Conservation (phyloP, 306 rosid genomes). For the Lathyrus tuberosus region DNA sequence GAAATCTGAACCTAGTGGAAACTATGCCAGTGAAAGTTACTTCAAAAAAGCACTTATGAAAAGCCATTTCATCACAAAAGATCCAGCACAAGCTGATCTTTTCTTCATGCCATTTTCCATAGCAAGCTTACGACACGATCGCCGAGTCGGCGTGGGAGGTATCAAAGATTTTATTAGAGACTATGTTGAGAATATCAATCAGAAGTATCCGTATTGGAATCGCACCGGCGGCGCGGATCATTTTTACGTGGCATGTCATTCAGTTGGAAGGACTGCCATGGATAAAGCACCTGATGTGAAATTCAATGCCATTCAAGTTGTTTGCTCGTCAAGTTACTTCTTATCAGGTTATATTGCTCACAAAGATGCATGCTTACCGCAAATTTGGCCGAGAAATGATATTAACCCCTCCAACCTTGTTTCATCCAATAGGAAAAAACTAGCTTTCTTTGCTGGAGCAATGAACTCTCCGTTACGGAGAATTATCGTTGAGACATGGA, state of each 20-base stretch:
- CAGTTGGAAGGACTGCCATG: constrained; percentile 75
- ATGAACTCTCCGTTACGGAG: constrained; percentile 63
- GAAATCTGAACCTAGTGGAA: constrained; percentile 67
- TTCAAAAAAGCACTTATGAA: constrained; percentile 65
- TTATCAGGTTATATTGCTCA: constrained; percentile 61
- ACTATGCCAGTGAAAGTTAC: constrained; percentile 92
- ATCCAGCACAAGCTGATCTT: constrained; percentile 68
- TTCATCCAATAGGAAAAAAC: constrained; percentile 64
- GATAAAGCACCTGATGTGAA: constrained; percentile 62
- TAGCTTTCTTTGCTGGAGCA: constrained; percentile 88
- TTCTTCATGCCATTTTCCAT: constrained; percentile 87
- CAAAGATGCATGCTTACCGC: constrained; percentile 78
- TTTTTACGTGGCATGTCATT: constrained; percentile 84
- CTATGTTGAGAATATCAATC: constrained; percentile 57
- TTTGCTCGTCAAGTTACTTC: constrained; percentile 78
- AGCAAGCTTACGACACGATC: constrained; percentile 72
- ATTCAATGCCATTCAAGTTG: constrained; percentile 72
- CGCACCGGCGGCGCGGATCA: constrained; percentile 74
- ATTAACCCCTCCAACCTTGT: constrained; percentile 51
- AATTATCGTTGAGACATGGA: constrained; percentile 62
- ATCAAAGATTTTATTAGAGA: constrained; percentile 63
- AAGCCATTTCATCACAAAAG: constrained; percentile 66
- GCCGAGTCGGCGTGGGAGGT: constrained; percentile 71
- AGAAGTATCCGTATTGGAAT: constrained; percentile 73
- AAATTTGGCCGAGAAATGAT: constrained; percentile 74